Evolutionary conservation across 768 basidiomycete genomes (phyloP).

Genomic region (Tulasnella sp.): DNA sequence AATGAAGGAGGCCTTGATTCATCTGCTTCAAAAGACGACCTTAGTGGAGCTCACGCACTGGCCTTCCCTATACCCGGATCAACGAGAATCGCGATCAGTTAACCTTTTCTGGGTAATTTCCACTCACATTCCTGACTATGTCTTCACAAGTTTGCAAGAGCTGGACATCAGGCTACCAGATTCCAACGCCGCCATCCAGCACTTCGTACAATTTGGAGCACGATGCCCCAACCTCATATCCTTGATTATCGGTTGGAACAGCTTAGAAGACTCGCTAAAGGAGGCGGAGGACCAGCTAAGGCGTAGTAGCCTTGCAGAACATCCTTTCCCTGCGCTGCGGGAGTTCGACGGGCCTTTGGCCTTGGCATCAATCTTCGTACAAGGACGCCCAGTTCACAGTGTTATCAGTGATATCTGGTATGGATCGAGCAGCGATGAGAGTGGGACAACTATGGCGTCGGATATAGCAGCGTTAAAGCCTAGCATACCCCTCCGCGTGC

Average conservation of each 20-base stretch:
- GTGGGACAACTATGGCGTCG: neutral
- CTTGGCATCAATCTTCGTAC: neutral
- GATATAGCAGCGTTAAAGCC: neutral
- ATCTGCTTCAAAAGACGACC: neutral
- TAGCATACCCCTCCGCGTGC: neutral
- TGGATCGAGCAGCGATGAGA: too few relatives aligned
- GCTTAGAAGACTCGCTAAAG: neutral
- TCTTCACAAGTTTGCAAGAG: neutral
- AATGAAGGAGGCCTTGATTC: neutral
- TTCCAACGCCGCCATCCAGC: neutral
- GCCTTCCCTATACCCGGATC: neutral
- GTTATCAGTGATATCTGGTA: neutral
- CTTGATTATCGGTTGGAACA: neutral
- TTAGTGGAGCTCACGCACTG: neutral
- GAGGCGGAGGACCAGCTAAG: neutral
- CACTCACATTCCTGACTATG: neutral
- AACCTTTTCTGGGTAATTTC: neutral
- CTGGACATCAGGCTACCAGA: neutral
- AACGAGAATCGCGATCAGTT: neutral
- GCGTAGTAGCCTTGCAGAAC: neutral
- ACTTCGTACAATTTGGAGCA: neutral
- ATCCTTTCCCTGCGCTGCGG: neutral
- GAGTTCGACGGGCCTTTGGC: neutral
- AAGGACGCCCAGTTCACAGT: neutral
- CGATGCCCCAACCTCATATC: neutral